These are phyloP conservation scores for Psilocybe tampanensis DNA, from an alignment of 768 basidiomycete species.

Conservation along the genomic window DNA sequence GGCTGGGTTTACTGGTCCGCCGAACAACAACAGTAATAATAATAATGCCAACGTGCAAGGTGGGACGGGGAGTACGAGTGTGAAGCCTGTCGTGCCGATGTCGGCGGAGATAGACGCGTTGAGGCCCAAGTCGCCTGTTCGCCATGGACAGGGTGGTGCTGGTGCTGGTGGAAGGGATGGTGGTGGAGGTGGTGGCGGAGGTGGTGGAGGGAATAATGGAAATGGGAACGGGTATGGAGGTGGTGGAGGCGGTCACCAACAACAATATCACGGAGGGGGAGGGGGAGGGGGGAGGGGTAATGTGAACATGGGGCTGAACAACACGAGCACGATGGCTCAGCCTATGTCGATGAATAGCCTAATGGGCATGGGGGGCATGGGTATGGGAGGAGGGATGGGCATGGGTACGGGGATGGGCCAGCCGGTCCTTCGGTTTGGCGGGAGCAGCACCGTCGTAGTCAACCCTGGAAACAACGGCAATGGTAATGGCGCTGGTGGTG, in stretches of 20 bases:
- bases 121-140: conserved; percentile 27
- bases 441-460: conserved; percentile 43
- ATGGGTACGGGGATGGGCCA: conserved; percentile 22
- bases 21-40: neutral
- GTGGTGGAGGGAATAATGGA: neutral
- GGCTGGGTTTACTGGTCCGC: neutral
- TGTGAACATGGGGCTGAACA: neutral
- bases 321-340: neutral
- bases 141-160: conserved; percentile 3
- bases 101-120: conserved; percentile 27
- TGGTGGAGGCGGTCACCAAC: neutral
- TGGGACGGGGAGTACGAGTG: neutral
- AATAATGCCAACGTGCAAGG: neutral
- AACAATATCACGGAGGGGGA: neutral
- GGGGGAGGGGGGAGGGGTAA: neutral
- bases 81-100: conserved; percentile 28
- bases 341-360: conserved; percentile 11
- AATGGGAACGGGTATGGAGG: neutral
- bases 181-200: neutral
- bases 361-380: too few species aligned
- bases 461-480: conserved; percentile 9
- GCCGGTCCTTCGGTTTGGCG: conserved; percentile 6
- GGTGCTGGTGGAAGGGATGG: neutral
- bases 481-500: neutral
- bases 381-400: conserved; percentile 37